Conservation (phyloP, 2,329 filamentous ascomycete genomes). For the Scedosporium aurantiacum region DNA sequence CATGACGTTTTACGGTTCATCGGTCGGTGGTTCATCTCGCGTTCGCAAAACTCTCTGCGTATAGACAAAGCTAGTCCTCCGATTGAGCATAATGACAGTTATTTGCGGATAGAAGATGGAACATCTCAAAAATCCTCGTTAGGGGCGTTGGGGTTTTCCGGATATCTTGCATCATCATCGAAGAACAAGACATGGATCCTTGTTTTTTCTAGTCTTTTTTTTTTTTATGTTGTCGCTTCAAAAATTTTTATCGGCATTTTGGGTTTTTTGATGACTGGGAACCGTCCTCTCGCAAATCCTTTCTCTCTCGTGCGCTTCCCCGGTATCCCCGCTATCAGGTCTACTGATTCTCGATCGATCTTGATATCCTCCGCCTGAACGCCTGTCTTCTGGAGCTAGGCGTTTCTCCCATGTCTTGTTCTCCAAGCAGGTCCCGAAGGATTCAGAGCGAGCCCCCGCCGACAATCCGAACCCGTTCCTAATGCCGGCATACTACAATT, state of each 20-base stretch:
- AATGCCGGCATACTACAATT: neutral
- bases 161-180: constrained; percentile 7
- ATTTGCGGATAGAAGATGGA: constrained; percentile 7
- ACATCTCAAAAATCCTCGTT: constrained; percentile 3
- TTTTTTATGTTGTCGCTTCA: neutral
- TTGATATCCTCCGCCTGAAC: neutral
- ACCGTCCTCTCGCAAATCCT: neutral
- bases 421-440: neutral
- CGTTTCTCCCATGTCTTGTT: neutral
- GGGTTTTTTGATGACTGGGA: neutral
- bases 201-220: neutral
- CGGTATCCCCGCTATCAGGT: neutral
- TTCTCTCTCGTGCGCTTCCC: neutral
- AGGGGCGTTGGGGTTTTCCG: constrained; percentile 7
- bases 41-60: constrained; percentile 1
- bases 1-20: neutral
- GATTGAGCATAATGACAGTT: constrained; percentile 3
- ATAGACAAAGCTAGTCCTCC: constrained; percentile 3
- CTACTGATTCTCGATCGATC: neutral
- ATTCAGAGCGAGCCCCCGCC: neutral
- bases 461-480: neutral
- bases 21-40: neutral
- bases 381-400: neutral
- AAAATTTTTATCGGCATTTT: neutral
- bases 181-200: constrained; percentile 3